These are phyloP conservation scores for Scytalidium lignicola DNA, from an alignment of 2,329 filamentous ascomycete genomes.

Conservation along the genomic window DNA sequence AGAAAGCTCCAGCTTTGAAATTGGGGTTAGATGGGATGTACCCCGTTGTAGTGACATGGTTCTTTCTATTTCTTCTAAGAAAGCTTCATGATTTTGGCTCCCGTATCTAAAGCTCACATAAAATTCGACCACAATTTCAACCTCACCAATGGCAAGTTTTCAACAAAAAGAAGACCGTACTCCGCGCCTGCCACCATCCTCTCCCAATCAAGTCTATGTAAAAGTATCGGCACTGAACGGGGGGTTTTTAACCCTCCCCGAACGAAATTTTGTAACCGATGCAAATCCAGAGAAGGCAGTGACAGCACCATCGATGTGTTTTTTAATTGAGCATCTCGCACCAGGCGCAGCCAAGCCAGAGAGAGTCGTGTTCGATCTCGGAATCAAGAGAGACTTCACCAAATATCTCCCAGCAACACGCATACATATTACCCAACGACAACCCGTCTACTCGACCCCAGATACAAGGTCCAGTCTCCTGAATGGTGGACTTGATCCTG, in stretches of 20 bases:
- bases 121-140: too few relatives aligned
- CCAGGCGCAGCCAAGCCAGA: slow-evolving; percentile 9
- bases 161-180: not conserved
- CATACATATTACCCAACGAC: slow-evolving; percentile 38
- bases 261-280: slow-evolving; percentile 39
- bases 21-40: not conserved
- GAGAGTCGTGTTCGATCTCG: slow-evolving; percentile 44
- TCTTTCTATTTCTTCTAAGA: not conserved
- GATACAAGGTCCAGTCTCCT: slow-evolving; percentile 37
- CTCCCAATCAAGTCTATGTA: slow-evolving; percentile 20
- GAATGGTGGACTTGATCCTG: slow-evolving; percentile 27
- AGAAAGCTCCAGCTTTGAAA: too few relatives aligned
- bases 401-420: slow-evolving; percentile 39
- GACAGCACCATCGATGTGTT: slow-evolving; percentile 48
- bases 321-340: slow-evolving; percentile 44
- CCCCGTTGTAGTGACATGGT: not conserved
- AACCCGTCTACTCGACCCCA: slow-evolving; percentile 38
- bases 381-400: slow-evolving; percentile 39
- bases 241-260: slow-evolving; percentile 41
- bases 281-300: slow-evolving; percentile 35
- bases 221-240: slow-evolving; percentile 33
- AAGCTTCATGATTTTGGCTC: not conserved
- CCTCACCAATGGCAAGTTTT: not conserved
- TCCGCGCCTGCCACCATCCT: slow-evolving; percentile 3
- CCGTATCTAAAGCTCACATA: too few relatives aligned